Conservation (phyloP, 345 rosid species). For the Melastoma malabathricum region DNA sequence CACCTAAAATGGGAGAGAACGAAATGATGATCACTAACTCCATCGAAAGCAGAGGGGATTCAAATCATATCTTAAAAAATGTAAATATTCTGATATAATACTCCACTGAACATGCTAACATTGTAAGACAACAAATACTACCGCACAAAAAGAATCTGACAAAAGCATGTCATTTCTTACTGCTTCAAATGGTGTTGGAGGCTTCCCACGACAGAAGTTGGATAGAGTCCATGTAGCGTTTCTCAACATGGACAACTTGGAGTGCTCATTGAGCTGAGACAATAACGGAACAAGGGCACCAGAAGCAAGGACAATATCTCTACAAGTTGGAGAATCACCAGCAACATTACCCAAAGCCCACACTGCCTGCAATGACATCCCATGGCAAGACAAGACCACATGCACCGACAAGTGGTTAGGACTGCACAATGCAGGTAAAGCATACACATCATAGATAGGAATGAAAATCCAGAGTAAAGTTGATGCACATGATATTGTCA, state of each 20-base stretch:
- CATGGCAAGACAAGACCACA: background rate
- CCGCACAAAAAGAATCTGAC: background rate
- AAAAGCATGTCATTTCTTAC: conserved; percentile 7
- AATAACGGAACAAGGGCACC: conserved; percentile 43
- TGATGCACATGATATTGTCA: too few species aligned
- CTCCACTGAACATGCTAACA: too few species aligned
- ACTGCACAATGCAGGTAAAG: too few species aligned
- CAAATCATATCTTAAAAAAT: background rate
- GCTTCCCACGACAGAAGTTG: conserved; percentile 49
- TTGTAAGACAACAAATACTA: background rate
- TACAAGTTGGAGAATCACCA: conserved; percentile 41
- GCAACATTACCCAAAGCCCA: conserved; percentile 65
- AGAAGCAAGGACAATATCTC: conserved; percentile 40
- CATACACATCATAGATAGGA: too few species aligned
- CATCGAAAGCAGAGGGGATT: background rate
- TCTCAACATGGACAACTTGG: conserved; percentile 44
- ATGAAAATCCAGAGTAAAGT: too few species aligned
- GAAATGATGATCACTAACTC: background rate
- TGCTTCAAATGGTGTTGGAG: conserved; percentile 44
- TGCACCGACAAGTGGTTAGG: too few species aligned
- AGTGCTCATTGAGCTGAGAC: conserved; percentile 32
- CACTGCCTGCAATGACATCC: conserved; percentile 28
- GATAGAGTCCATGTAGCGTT: conserved; percentile 56
- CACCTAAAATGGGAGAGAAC: conserved; percentile 31
- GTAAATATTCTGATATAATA: too few species aligned